Evolutionary conservation across 1,284 basidiomycete genomes (phyloP).

Genomic region (Cryptococcus sp.): DNA sequence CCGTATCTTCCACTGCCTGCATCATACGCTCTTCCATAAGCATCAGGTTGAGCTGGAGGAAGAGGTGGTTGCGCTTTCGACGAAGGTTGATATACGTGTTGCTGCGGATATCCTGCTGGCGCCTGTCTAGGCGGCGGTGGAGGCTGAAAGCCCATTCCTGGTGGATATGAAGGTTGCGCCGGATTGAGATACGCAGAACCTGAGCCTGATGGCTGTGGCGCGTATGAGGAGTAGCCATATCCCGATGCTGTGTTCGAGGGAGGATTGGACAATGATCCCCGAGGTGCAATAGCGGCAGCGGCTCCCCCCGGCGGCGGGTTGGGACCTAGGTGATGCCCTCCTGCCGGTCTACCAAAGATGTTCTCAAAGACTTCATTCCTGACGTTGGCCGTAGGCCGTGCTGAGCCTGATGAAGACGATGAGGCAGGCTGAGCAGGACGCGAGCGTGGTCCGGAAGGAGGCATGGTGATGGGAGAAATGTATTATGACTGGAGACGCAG

Average conservation of each 20-base stretch:
- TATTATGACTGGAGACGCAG: background rate
- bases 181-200: constrained; percentile 24
- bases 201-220: constrained; percentile 3
- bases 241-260: constrained; percentile 5
- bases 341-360: constrained; percentile 52
- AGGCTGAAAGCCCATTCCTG: constrained; percentile 14
- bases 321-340: constrained; percentile 45
- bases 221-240: constrained; percentile 14
- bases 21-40: constrained; percentile 12
- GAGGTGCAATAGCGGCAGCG: constrained; percentile 8
- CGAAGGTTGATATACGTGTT: constrained; percentile 9
- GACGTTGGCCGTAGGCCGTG: constrained; percentile 20
- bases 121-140: constrained; percentile 13
- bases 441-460: constrained; percentile 34
- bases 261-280: constrained; percentile 7
- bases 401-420: background rate
- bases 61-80: constrained; percentile 3
- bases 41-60: constrained; percentile 3
- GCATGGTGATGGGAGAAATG: constrained; percentile 23
- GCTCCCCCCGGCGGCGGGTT: constrained; percentile 8
- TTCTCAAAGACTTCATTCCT: constrained; percentile 52
- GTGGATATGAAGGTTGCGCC: constrained; percentile 34
- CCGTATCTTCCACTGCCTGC: constrained; percentile 11
- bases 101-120: constrained; percentile 1
- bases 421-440: constrained; percentile 12